Base-by-base conservation (phyloP, 805 yeast species). In the Candida chauliodis region DNA sequence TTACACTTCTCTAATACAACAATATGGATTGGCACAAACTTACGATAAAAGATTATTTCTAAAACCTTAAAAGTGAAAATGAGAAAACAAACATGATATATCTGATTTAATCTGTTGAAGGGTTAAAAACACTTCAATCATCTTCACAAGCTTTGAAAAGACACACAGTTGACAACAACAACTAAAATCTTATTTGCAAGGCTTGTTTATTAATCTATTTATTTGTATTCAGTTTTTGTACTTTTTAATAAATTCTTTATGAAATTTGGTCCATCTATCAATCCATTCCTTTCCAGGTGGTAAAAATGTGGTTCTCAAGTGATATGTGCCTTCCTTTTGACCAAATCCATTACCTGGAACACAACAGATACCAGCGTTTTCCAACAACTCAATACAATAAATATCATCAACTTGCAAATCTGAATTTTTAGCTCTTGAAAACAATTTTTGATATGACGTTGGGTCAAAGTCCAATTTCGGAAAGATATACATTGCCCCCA, bases 281-380 rank as follows among this genome's bases (percentile, higher is more conserved):
- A 89, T 86, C 88, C 96, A 88, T 51, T 87, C 91, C 18, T 77
- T 73, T 30, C 97, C 98, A 11, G 98, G 97, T 10, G 99, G 95
- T 54, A 93, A 72, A 69, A 93, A 93, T 0, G 99, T 93, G 1
- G 99, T 93, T 73, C 99, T 81, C 52, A 93, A 75, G 58, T 93
- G 99, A 66, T 73, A 84, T 3, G 97, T 89, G 15, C 88, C 95
- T 34, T 80, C 81, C 34, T 73, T 83, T 65, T 93, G 99, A 22
- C 98, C 97, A 53, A 93, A 93, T 0, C 99, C 99, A 23, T 88
- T 79, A 28, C 99, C 99, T 21, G 99, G 98, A 45, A 93, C 95
- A 30, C 95, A 87, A 64, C 99, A 93, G 44, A 93, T 88, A 50
- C 99, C 99, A 5, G 99, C 89, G 33, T 66, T 61, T 47, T 91